These are phyloP conservation scores for Tolypocladium ovalisporum DNA, from an alignment of 2,329 filamentous ascomycete species.

Conservation along the genomic window DNA sequence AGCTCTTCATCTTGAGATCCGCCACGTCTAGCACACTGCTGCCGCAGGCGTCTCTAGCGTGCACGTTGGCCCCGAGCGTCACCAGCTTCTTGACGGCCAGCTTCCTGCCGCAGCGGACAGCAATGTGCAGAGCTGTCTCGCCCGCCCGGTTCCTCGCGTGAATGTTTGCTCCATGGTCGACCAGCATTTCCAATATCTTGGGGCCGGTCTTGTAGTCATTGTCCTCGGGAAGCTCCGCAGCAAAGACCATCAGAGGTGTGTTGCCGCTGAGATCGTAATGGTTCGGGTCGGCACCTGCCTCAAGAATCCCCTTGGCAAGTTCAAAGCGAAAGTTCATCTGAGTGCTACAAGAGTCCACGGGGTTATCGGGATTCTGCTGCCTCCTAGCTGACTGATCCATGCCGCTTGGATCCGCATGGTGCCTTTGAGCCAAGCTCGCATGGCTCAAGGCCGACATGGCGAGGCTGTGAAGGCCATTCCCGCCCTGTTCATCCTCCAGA, in stretches of 20 bases:
- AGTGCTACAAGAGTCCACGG: constrained; percentile 22
- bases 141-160: constrained; percentile 41
- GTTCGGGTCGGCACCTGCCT: constrained; percentile 33
- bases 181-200: constrained; percentile 30
- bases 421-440: constrained; percentile 24
- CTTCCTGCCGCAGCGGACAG: constrained; percentile 41
- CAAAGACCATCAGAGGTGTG: constrained; percentile 46
- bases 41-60: constrained; percentile 32
- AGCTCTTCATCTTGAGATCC: constrained; percentile 25
- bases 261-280: constrained; percentile 40
- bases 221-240: constrained; percentile 36
- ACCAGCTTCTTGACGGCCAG: constrained; percentile 36
- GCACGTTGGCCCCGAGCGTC: constrained; percentile 34
- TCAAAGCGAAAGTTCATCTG: constrained; percentile 16
- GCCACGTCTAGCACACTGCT: constrained; percentile 34
- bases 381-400: constrained; percentile 3
- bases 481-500: constrained; percentile 27
- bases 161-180: constrained; percentile 30
- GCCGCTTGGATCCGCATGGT: constrained; percentile 10
- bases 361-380: constrained; percentile 11
- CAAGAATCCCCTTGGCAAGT: constrained; percentile 19
- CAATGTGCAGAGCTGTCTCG: constrained; percentile 44
- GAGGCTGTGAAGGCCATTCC: constrained; percentile 48
- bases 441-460: constrained; percentile 38
- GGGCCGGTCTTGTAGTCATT: constrained; percentile 38